These are phyloP conservation scores for Tetracentron sinense DNA, from an alignment of 164 flowering plant species.

Conservation along the genomic window DNA sequence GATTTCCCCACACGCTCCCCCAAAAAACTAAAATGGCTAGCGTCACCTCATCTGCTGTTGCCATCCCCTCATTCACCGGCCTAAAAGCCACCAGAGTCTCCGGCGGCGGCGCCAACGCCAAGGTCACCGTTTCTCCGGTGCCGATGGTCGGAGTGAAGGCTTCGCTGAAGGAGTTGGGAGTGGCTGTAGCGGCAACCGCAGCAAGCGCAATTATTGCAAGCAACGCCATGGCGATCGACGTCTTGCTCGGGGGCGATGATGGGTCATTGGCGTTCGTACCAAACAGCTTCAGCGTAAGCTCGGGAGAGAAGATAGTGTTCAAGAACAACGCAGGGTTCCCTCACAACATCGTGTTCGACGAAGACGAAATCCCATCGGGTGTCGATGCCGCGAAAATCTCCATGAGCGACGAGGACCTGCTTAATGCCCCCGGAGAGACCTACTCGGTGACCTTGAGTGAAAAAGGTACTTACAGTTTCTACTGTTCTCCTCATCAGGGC, in stretches of 20 bases:
- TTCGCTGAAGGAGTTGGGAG: constrained; percentile 46
- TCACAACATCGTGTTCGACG: too few species aligned
- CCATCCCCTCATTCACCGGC: constrained; percentile 54
- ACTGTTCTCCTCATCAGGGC: constrained; percentile 72
- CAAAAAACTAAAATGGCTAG: constrained; percentile 28
- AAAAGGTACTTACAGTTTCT: constrained; percentile 56
- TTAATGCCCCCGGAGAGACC: constrained; percentile 59
- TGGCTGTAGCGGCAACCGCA: constrained; percentile 47
- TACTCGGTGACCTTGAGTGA: constrained; percentile 47
- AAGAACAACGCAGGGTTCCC: constrained; percentile 79
- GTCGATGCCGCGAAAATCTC: constrained; percentile 58
- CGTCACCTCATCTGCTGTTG: constrained; percentile 41
- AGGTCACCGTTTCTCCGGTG: constrained; percentile 15
- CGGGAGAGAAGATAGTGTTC: constrained; percentile 67
- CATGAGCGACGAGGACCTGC: constrained; percentile 52
- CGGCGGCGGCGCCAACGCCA: constrained; percentile 12
- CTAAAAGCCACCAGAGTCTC: constrained; percentile 27
- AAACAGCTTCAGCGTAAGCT: constrained; percentile 28
- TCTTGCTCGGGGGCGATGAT: constrained; percentile 46
- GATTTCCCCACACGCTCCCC: constrained; percentile 1
- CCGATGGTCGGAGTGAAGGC: constrained; percentile 34
- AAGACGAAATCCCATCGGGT: constrained; percentile 59
- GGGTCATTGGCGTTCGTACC: too few species aligned
- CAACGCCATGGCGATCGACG: constrained; percentile 59
- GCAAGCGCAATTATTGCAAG: constrained; percentile 49